Conservation (phyloP, 164 flowering plant species). For the Chimonanthus praecox region DNA sequence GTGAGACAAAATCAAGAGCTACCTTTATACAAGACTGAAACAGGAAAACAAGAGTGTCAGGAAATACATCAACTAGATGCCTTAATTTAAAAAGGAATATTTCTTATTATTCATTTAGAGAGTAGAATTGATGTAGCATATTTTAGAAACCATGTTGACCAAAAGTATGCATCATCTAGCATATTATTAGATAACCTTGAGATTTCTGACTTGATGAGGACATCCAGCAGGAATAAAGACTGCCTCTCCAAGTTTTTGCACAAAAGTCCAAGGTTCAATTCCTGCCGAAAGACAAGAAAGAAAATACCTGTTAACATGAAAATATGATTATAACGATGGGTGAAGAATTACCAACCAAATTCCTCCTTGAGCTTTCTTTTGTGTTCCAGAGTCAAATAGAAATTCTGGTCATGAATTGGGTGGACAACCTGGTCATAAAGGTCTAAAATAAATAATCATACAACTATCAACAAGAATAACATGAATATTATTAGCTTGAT, state of each 20-base stretch:
- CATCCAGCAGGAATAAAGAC: conserved; percentile 95
- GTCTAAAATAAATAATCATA: neutral
- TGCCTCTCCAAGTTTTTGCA: conserved; percentile 76
- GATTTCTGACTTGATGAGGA: conserved; percentile 90
- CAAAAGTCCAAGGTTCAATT: conserved; percentile 86
- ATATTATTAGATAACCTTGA: conserved; percentile 40
- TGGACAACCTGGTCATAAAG: conserved; percentile 47
- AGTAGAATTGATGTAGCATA: neutral
- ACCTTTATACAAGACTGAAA: conserved; percentile 83
- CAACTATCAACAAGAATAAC: neutral
- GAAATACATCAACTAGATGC: neutral
- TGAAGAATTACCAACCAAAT: conserved; percentile 38
- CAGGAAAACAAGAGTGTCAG: neutral
- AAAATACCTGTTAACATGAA: neutral
- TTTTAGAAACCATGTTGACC: neutral
- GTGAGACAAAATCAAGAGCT: conserved; percentile 79
- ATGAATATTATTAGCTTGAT: neutral
- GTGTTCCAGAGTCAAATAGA: conserved; percentile 62
- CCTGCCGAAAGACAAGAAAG: conserved; percentile 28
- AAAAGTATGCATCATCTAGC: neutral
- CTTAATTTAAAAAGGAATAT: too few relatives aligned
- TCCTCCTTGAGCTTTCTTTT: conserved; percentile 77
- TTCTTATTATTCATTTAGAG: too few relatives aligned
- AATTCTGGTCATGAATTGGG: conserved; percentile 82
- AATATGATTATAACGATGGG: neutral